Evolutionary conservation across 2,329 filamentous ascomycete genomes (phyloP).

Genomic region (Ophiostoma tasmaniense): DNA sequence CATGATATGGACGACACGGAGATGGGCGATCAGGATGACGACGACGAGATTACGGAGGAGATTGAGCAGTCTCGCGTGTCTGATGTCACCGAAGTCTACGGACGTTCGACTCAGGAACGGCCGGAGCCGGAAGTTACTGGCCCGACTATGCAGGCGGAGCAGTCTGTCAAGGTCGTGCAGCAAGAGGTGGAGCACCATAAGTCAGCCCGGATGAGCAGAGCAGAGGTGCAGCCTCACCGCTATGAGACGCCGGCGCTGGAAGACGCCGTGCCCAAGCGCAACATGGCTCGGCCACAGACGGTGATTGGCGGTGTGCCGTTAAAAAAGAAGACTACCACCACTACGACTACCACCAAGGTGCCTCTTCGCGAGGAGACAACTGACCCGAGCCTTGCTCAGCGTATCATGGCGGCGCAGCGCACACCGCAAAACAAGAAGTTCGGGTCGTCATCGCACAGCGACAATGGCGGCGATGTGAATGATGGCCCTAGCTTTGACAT

Average conservation of each 20-base stretch:
- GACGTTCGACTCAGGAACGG: not conserved
- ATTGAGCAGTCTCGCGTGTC: conserved; percentile 6
- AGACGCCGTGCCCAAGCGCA: conserved; percentile 9
- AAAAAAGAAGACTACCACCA: conserved; percentile 31
- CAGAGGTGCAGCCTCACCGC: not conserved
- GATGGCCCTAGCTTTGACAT: conserved; percentile 40
- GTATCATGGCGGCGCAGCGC: conserved; percentile 32
- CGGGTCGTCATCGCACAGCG: conserved; percentile 7
- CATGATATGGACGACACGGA: conserved; percentile 5
- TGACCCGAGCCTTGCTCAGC: conserved; percentile 37
- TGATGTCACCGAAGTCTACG: not conserved
- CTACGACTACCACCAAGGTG: conserved; percentile 43
- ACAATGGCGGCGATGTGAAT: not conserved
- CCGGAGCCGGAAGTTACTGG: not conserved
- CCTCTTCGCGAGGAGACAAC: conserved; percentile 41
- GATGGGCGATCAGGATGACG: conserved; percentile 9
- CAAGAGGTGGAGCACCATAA: not conserved
- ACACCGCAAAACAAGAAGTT: conserved; percentile 32
- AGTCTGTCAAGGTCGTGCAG: not conserved
- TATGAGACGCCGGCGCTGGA: conserved; percentile 8
- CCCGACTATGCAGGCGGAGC: not conserved
- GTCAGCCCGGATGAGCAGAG: not conserved
- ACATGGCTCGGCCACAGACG: conserved; percentile 35
- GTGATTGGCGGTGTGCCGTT: conserved; percentile 37
- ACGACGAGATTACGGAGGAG: conserved; percentile 4